Base-by-base conservation (phyloP, 1,284 basidiomycete genomes). In the Sparassis latifolia region DNA sequence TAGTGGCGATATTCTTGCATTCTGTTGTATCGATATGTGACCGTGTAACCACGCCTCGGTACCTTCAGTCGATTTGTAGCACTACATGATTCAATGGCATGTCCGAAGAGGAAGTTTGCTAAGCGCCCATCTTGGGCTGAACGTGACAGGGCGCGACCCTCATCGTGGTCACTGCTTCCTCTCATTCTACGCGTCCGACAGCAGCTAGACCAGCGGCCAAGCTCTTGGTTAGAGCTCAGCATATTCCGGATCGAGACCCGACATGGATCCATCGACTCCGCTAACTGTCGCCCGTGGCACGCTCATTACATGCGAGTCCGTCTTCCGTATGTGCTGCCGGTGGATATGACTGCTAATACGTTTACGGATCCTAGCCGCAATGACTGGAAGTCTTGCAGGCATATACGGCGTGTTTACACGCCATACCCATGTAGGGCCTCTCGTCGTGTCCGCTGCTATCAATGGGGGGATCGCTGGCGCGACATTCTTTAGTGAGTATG, bases 221-320 rank as follows among this genome's bases (percentile, higher is more conserved):
- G 20, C 20, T 20, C 20, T 20, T 20, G 20, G 20, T 20, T 20
- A 20, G 20, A 20, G 20, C 20, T 20, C 20, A 20, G 20, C 20
- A 20, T 20, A 20, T 20, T 20, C 20, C 20, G 20, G 20, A 20
- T 20, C 20, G 20, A 20, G 20, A 37, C 31, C 31, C 12, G n/a
- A 39, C 39, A 70, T 70, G 67, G 63, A 68, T 42, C 64, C 64
- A 37, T 69, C 73, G 40, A 72, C 78, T 48, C 67, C 76, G 38
- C 64, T 72, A 42, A 76, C 72, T 29, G 72, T 87, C 44, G 69
- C 76, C 30, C 69, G 75, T 52, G 80, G 81, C 49, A 77, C 82
- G 41, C 58, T 77, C 53, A 66, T 75, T 68, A 80, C 82, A 83
- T 87, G 85, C 83, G 76, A 84, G 85, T 86, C 77, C 79, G 79